phyloP scores from a whole-genome alignment of 441 rosid species.

The Francoa sonchifolia region DNA sequence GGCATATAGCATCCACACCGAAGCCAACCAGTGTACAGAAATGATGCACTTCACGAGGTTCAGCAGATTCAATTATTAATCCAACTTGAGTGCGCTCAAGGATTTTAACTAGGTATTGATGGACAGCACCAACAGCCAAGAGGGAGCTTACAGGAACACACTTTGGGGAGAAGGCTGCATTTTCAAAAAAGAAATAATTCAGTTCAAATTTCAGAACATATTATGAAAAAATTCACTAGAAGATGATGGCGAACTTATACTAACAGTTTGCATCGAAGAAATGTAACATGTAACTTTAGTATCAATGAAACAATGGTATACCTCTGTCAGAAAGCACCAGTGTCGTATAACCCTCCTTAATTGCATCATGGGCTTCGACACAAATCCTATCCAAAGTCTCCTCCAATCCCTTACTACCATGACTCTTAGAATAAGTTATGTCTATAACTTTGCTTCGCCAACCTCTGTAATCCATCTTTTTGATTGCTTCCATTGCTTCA shows the following conservation, averaged over 20 bases:
- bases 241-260: too few species aligned
- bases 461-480: constrained; percentile 86
- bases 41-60: constrained; percentile 99
- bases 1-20: constrained; percentile 98
- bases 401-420: constrained; percentile 88
- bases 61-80: constrained; percentile 89
- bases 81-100: constrained; percentile 91
- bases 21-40: constrained; percentile 96
- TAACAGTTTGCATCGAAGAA: background rate
- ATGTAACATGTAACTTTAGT: background rate
- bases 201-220: too few species aligned
- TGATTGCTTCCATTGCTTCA: constrained; percentile 77
- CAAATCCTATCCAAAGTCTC: constrained; percentile 85
- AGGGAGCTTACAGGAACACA: constrained; percentile 96
- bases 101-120: constrained; percentile 82
- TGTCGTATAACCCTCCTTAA: constrained; percentile 78
- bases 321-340: constrained; percentile 98
- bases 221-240: too few species aligned
- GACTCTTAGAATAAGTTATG: constrained; percentile 65
- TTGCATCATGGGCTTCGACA: constrained; percentile 80
- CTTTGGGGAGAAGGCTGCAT: constrained; percentile 65
- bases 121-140: constrained; percentile 98
- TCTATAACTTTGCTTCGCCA: constrained; percentile 91
- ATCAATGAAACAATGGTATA: constrained; percentile 16
- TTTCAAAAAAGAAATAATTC: constrained; percentile 2